These are phyloP conservation scores for Besnoitia besnoiti DNA, from an alignment of 169 alveolate species.

Conservation along the genomic window DNA sequence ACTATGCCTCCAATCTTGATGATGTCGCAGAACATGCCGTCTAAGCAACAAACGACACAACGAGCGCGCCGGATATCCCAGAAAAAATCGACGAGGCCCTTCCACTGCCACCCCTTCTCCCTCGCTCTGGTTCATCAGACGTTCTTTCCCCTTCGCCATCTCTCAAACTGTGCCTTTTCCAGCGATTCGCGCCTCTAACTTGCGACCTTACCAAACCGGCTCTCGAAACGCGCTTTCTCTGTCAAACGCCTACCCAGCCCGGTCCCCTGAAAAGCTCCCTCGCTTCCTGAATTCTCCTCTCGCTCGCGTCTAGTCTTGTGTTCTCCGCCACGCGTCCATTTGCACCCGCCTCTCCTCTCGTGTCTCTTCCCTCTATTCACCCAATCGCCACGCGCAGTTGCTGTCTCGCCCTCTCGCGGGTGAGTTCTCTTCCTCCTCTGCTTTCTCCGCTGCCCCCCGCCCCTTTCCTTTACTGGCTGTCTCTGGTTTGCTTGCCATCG, in stretches of 20 bases:
- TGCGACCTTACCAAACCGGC: too few species aligned
- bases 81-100: background rate
- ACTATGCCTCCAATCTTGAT: slow-evolving; percentile 96
- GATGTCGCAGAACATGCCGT: slow-evolving; percentile 94
- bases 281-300: too few species aligned
- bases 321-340: too few species aligned
- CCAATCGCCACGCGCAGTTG: too few species aligned
- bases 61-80: background rate
- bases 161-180: background rate
- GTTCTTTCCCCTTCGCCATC: background rate
- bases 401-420: background rate
- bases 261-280: too few species aligned
- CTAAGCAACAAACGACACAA: background rate
- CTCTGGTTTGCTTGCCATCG: background rate
- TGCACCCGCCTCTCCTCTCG: background rate
- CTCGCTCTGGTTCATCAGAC: background rate
- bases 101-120: background rate
- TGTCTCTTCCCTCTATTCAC: background rate
- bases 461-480: background rate
- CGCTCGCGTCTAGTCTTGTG: too few species aligned
- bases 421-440: background rate
- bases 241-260: too few species aligned
- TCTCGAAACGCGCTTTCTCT: too few species aligned
- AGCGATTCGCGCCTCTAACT: too few species aligned
- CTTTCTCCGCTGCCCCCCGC: background rate